Conservation (phyloP, 2,329 filamentous ascomycete species). For the Madurella mycetomatis region DNA sequence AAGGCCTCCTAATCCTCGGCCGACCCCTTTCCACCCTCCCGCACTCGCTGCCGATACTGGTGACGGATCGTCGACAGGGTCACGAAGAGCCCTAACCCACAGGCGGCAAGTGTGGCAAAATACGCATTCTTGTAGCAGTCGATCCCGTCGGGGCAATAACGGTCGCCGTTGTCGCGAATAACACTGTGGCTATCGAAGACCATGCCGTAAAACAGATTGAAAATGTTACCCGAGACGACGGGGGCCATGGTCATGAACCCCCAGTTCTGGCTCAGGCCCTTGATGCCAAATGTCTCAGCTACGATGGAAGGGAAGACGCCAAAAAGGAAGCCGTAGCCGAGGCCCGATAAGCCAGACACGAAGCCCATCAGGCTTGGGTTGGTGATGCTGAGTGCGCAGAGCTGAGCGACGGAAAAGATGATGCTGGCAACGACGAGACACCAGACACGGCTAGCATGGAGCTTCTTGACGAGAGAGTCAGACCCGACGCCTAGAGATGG, state of each 20-base stretch:
- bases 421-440: slow-evolving; percentile 73
- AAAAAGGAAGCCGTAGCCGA: slow-evolving; percentile 91
- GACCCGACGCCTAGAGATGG: slow-evolving; percentile 66
- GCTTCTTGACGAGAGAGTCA: slow-evolving; percentile 78
- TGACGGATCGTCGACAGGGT: slow-evolving; percentile 67
- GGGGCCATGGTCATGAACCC: slow-evolving; percentile 89
- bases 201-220: slow-evolving; percentile 84
- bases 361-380: slow-evolving; percentile 73
- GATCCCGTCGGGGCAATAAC: slow-evolving; percentile 71
- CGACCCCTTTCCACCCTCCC: slow-evolving; percentile 35
- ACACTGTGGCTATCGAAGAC: slow-evolving; percentile 79
- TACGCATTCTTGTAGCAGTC: slow-evolving; percentile 81
- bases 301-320: slow-evolving; percentile 88
- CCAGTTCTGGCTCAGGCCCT: slow-evolving; percentile 91
- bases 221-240: slow-evolving; percentile 82
- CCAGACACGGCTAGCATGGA: slow-evolving; percentile 83
- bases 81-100: slow-evolving; percentile 62
- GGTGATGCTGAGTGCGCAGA: slow-evolving; percentile 68
- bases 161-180: slow-evolving; percentile 62
- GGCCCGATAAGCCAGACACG: slow-evolving; percentile 77
- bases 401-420: slow-evolving; percentile 75
- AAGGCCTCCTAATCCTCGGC: slow-evolving; percentile 32
- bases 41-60: slow-evolving; percentile 42
- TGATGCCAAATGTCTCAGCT: slow-evolving; percentile 86
- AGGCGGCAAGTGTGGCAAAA: slow-evolving; percentile 69